Conservation (phyloP, 2,329 filamentous ascomycete species). For the Cladorrhinum sp. region DNA sequence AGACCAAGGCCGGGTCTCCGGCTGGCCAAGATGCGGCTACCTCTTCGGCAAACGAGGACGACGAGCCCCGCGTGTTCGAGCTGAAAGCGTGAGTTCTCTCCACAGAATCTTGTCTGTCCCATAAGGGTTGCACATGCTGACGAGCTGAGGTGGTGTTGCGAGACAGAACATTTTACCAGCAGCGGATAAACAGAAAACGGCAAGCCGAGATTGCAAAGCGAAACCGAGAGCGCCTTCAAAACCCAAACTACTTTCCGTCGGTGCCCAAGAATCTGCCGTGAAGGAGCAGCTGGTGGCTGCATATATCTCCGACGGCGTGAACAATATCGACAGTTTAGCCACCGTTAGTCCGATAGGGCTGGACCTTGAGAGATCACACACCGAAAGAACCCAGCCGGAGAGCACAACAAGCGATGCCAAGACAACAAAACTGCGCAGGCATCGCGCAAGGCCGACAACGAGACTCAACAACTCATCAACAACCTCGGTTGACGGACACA, state of each 20-base stretch:
- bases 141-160: not conserved
- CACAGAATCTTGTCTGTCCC: not conserved
- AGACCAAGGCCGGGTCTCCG: conserved; percentile 14
- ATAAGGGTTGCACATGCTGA: not conserved
- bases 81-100: conserved; percentile 64
- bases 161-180: conserved; percentile 76
- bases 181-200: conserved; percentile 74
- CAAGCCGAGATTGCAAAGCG: conserved; percentile 76
- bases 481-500: not conserved
- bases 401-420: not conserved
- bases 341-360: not conserved
- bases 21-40: conserved; percentile 26
- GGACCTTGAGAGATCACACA: not conserved
- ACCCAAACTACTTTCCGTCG: conserved; percentile 78
- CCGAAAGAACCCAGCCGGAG: not conserved
- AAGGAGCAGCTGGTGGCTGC: not conserved
- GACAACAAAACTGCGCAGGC: not conserved
- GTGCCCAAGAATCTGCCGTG: conserved; percentile 65
- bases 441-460: not conserved
- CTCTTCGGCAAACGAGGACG: conserved; percentile 43
- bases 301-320: not conserved
- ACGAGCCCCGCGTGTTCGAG: conserved; percentile 76
- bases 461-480: too few species aligned
- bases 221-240: conserved; percentile 75
- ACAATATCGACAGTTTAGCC: not conserved